phyloP scores from a whole-genome alignment of 805 yeast genomes.

The Myxozyma monticola region DNA sequence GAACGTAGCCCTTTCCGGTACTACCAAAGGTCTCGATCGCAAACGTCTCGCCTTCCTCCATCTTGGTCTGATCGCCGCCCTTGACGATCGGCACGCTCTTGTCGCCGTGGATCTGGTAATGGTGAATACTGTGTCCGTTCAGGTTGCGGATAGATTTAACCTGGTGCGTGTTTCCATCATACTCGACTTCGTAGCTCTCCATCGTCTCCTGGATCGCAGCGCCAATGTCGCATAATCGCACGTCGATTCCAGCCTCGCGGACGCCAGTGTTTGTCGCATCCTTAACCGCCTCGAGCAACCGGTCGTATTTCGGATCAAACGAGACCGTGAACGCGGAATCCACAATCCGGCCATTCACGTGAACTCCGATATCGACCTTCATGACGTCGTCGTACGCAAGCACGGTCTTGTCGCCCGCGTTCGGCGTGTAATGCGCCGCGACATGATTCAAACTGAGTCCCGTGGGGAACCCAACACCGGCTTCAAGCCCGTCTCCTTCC shows the following conservation, averaged over 20 bases:
- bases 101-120: constrained; percentile 86
- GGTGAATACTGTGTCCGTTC: constrained; percentile 90
- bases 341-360: constrained; percentile 87
- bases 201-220: constrained; percentile 94
- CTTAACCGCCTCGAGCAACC: constrained; percentile 75
- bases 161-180: constrained; percentile 81
- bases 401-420: constrained; percentile 85
- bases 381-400: constrained; percentile 85
- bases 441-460: constrained; percentile 90
- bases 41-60: constrained; percentile 98
- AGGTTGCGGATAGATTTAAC: constrained; percentile 87
- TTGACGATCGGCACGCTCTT: constrained; percentile 96
- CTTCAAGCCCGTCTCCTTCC: constrained; percentile 56
- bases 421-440: constrained; percentile 98
- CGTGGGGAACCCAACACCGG: constrained; percentile 98
- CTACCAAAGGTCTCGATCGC: constrained; percentile 98
- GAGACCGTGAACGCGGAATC: constrained; percentile 95
- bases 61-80: constrained; percentile 89
- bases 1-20: constrained; percentile 91
- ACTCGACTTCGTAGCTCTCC: constrained; percentile 93
- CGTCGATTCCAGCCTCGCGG: constrained; percentile 92
- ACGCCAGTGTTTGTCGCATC: constrained; percentile 95
- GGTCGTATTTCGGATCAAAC: constrained; percentile 80
- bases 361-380: constrained; percentile 97
- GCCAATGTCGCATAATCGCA: constrained; percentile 90